Base-by-base conservation (phyloP, 116 monocot species). In the Dioscorea cayenensis region DNA sequence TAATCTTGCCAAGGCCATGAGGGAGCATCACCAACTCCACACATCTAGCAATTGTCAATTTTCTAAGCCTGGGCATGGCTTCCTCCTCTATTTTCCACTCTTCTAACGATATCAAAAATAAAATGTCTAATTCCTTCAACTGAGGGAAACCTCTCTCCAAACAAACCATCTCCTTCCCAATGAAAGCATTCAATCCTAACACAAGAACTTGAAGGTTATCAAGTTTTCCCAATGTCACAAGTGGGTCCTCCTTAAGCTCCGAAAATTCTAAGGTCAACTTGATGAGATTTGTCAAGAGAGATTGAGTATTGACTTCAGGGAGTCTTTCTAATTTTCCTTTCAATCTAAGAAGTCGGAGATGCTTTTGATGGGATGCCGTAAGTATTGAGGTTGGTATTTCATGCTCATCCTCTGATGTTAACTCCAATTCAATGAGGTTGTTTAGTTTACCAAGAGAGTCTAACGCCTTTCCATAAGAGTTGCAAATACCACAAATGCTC, bases 151-250 rank as follows among this genome's bases (percentile, higher is more conserved):
- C 23, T 63, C 51, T 17, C 38, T 38, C 38, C 38, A 38, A 22
- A 64, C 62, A 79, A 16, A 48, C 43, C 62, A 79, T 59, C 12
- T 29, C 19, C 29, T 35, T 51, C 28, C 74, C 79, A 4, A 27
- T 36, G 58, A 69, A 74, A 25, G 71, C 32, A 11, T 28, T 27
- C 11, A 9, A 0, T 6, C 9, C 0, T 3, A 51, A 16, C 11
- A 7, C 8, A 36, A 80, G 70, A 48, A 43, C 20, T 0, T 6
- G 11, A 28, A 79, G 66, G 35, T 66, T 74, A 5, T 32, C 68
- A 29, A 79, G 67, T n/a, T 63, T 79, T 36, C 22, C 68, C 7
- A 73, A 60, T 7, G 38, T 38, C 29, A 29, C 14, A 28, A 73
- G 36, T 6, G 63, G 64, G 7, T 73, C 73, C 27, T 63, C 22